Evolutionary conservation across 257 asterid genomes (phyloP).

Genomic region (Gentiana macrophylla): DNA sequence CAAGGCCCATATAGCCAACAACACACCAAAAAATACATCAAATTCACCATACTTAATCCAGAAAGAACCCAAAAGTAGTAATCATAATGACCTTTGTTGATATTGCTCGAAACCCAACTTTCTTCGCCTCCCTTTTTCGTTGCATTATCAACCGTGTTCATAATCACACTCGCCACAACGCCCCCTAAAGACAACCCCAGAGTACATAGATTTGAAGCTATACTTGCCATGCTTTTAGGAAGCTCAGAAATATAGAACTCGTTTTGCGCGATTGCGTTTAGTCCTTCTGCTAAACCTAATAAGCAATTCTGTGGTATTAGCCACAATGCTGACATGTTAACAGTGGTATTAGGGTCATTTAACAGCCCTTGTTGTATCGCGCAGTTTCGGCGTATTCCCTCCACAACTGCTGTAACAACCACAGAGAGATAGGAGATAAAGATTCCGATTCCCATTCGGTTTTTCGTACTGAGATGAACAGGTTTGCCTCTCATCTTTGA

Average conservation of each 20-base stretch:
- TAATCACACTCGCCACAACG: slow-evolving; percentile 38
- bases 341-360: slow-evolving; percentile 7
- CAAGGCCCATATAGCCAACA: slow-evolving; percentile 36
- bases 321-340: slow-evolving; percentile 61
- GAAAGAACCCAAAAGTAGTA: slow-evolving; percentile 54
- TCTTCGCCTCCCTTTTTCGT: slow-evolving; percentile 35
- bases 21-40: slow-evolving; percentile 44
- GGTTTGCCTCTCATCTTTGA: slow-evolving; percentile 36
- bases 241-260: slow-evolving; percentile 64
- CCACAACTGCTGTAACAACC: slow-evolving; percentile 39
- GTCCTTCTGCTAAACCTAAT: slow-evolving; percentile 54
- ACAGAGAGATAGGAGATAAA: slow-evolving; percentile 46
- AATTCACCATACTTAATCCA: slow-evolving; percentile 38
- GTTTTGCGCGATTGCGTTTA: slow-evolving; percentile 46
- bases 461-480: slow-evolving; percentile 19
- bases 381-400: slow-evolving; percentile 27
- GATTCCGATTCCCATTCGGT: slow-evolving; percentile 64
- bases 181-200: slow-evolving; percentile 32
- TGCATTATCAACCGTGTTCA: slow-evolving; percentile 31
- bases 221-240: slow-evolving; percentile 67
- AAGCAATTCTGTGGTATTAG: slow-evolving; percentile 55
- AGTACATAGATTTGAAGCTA: slow-evolving; percentile 40
- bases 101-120: slow-evolving; percentile 58
- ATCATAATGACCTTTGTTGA: slow-evolving; percentile 61
- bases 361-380: slow-evolving; percentile 16